Evolutionary conservation across 345 rosid species (phyloP), one percentile per base, ranked within the genome.

Genomic region (Viola odorata): DNA sequence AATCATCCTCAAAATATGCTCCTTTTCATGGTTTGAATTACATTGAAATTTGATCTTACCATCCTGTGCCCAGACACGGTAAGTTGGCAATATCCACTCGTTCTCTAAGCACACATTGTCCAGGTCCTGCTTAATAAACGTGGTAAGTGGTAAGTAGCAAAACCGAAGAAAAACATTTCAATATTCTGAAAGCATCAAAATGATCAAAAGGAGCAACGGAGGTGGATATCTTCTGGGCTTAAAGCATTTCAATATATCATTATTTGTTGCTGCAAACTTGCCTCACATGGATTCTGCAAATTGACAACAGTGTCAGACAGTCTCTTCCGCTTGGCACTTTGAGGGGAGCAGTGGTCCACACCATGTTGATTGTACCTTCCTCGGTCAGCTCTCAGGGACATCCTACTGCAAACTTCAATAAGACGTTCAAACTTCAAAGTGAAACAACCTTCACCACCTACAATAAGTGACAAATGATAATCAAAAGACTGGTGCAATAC

Each of bases 61-160:
- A 50, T 87, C 76, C 45, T 57, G 74, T 13, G 69, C 23, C n/a
- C 72, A 73, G 8, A 85, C 71, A 5, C 53, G 73, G 69, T 85
- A 87, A 53, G 76, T 74, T 44, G 95, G 92, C 71, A 82, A 62
- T 50, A 74, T 72, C 97, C 95, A 87, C 39, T 74, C 71, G 60
- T 79, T 84, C 65, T 64, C 48, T 5, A 55, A 41, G 56, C 92
- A 90, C 49, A 84, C 48, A 53, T 49, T 66, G 78, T 90, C 95
- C 63, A 90, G 61, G 75, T 70, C 83, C 97, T 90, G 84, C 64
- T 13, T 3, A 52, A 70, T 45, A 41, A 56, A 60, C 49, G 60
- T 12, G 1, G 7, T 5, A 13, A 38, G 9, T 42, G 45, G 6
- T 5, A 42, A 5, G 5, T 42, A 42, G 45, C 45, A n/a, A n/a